phyloP scores from a whole-genome alignment of 805 yeast genomes.

The Blastobotrys parvus region DNA sequence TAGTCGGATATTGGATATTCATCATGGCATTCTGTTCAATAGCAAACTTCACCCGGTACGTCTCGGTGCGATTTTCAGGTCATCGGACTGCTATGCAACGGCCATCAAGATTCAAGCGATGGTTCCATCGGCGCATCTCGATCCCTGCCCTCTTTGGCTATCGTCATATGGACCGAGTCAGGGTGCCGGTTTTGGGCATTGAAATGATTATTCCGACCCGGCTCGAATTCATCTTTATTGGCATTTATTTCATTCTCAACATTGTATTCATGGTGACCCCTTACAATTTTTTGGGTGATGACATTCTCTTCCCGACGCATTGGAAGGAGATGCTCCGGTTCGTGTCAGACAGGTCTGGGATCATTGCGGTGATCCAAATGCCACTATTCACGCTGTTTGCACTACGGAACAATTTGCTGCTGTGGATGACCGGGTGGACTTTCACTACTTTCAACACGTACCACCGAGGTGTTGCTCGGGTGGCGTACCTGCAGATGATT shows the following conservation, averaged over 20 bases:
- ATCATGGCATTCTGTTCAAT: slow-evolving; percentile 14
- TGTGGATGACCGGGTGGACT: slow-evolving; percentile 52
- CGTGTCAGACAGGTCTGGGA: slow-evolving; percentile 48
- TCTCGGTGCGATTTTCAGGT: slow-evolving; percentile 18
- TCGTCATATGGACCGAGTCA: slow-evolving; percentile 24
- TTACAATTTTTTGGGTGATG: slow-evolving; percentile 28
- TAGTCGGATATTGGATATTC: slow-evolving; percentile 26
- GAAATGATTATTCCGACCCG: slow-evolving; percentile 41
- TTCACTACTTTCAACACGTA: slow-evolving; percentile 46
- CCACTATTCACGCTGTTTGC: slow-evolving; percentile 53
- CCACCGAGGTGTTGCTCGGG: slow-evolving; percentile 51
- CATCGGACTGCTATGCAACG: slow-evolving; percentile 18
- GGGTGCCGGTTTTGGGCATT: slow-evolving; percentile 17
- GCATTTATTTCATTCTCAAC: slow-evolving; percentile 32
- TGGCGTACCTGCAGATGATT: slow-evolving; percentile 33
- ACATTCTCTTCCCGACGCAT: slow-evolving; percentile 31
- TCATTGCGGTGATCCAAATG: slow-evolving; percentile 37
- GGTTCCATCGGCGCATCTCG: slow-evolving; percentile 23
- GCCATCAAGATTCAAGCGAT: slow-evolving; percentile 12
- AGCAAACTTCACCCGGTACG: slow-evolving; percentile 5
- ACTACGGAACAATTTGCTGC: slow-evolving; percentile 54
- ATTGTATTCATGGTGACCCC: slow-evolving; percentile 26
- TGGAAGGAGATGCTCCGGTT: slow-evolving; percentile 33
- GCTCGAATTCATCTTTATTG: slow-evolving; percentile 39
- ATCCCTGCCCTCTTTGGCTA: slow-evolving; percentile 31